A percentile compares a stretch with the other conserved stretches of the same genome.
These are phyloP conservation scores for Favolaschia claudopus DNA, from an alignment of 768 basidiomycete genomes.

Conservation along the genomic window DNA sequence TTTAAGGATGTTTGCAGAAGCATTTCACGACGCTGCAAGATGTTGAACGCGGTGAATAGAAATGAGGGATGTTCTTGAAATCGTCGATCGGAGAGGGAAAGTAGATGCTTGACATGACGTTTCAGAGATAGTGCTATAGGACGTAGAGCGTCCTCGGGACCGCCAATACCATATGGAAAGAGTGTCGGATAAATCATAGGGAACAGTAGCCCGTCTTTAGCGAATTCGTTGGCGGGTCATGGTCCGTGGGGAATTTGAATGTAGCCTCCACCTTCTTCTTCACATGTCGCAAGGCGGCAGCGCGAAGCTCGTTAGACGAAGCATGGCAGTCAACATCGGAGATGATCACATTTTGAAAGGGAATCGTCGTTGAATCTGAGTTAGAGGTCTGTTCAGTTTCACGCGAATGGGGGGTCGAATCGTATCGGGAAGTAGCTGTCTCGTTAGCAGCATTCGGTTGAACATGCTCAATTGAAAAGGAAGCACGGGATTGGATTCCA, in stretches of 20 bases:
- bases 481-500: neutral
- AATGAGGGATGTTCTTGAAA: conserved; percentile 37
- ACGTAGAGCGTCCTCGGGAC: conserved; percentile 27
- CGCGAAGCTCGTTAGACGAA: conserved; percentile 22
- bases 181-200: conserved; percentile 35
- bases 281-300: conserved; percentile 33
- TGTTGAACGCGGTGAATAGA: conserved; percentile 37
- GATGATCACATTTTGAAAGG: conserved; percentile 17
- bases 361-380: neutral
- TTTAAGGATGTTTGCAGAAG: conserved; percentile 31
- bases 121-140: conserved; percentile 20
- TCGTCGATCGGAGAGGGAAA: conserved; percentile 18
- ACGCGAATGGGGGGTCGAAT: neutral
- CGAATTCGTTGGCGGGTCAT: conserved; percentile 26
- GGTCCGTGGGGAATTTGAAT: conserved; percentile 29
- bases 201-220: conserved; percentile 18
- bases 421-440: neutral
- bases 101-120: conserved; percentile 30
- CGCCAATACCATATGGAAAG: conserved; percentile 35
- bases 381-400: neutral
- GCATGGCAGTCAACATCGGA: conserved; percentile 31
- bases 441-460: neutral
- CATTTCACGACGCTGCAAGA: conserved; percentile 29
- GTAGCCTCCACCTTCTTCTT: conserved; percentile 24
- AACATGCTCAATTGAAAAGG: conserved; percentile 11